Percentiles rank a stretch among this genome's conserved stretches.
phyloP scores from a whole-genome alignment of 139 green algal species.

The Tetradesmus obliquus region DNA sequence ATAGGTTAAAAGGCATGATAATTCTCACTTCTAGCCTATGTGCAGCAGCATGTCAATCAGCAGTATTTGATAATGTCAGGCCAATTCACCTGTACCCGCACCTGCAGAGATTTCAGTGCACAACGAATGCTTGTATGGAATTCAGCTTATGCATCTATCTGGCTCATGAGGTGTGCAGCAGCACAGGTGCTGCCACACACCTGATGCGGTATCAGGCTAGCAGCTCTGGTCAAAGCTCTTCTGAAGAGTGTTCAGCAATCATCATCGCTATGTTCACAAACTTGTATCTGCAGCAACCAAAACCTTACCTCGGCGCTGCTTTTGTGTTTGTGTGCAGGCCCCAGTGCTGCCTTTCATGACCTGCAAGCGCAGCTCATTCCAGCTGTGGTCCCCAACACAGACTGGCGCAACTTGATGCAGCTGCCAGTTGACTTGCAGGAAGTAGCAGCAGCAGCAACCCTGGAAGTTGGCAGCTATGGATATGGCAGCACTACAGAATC shows the following conservation, averaged over 20 bases:
- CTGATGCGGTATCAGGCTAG: neutral
- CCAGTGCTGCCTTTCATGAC: neutral
- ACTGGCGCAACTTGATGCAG: neutral
- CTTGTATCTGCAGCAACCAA: no score
- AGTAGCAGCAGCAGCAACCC: neutral
- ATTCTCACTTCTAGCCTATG: no score
- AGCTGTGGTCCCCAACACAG: neutral
- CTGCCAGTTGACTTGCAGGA: neutral
- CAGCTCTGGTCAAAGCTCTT: neutral
- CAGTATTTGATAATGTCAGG: neutral
- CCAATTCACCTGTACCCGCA: neutral
- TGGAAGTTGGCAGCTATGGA: neutral
- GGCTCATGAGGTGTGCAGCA: no score
- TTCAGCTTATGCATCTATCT: no score
- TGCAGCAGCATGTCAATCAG: neutral
- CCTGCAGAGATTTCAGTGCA: no score
- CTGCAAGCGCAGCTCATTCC: neutral
- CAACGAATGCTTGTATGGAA: no score
- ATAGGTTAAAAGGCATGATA: no score
- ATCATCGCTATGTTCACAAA: no score
- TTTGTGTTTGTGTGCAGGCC: neutral
- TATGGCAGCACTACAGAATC: neutral
- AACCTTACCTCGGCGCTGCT: no score
- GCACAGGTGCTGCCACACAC: neutral
- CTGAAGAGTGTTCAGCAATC: neutral